A percentile compares a stretch with the other conserved stretches of the same genome.
Conservation (phyloP, 257 asterid genomes). For the Nicotiana noctiflora region DNA sequence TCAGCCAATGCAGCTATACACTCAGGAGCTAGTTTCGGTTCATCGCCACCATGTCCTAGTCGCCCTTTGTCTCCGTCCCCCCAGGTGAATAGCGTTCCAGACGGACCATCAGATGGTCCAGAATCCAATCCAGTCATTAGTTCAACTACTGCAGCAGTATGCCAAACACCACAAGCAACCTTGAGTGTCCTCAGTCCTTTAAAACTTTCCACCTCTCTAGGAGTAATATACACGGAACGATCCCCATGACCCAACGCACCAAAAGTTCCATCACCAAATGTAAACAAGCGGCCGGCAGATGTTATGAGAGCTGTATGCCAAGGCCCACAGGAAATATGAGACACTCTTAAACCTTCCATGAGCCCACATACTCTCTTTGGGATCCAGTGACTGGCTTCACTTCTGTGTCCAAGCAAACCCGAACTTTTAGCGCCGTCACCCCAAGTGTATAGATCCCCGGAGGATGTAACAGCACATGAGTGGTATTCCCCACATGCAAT, state of each 20-base stretch:
- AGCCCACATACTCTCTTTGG: slow-evolving; percentile 63
- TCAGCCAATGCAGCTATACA: slow-evolving; percentile 35
- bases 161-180: slow-evolving; percentile 94
- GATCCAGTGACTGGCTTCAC: slow-evolving; percentile 69
- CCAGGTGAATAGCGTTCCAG: slow-evolving; percentile 82
- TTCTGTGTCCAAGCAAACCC: slow-evolving; percentile 71
- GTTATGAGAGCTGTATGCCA: slow-evolving; percentile 81
- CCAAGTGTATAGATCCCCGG: slow-evolving; percentile 88
- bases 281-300: slow-evolving; percentile 47
- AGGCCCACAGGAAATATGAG: slow-evolving; percentile 75
- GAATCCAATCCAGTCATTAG: slow-evolving; percentile 12
- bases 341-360: slow-evolving; percentile 57
- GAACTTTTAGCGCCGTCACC: slow-evolving; percentile 53
- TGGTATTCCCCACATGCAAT: slow-evolving; percentile 77
- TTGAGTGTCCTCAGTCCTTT: slow-evolving; percentile 37
- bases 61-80: slow-evolving; percentile 76
- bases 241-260: slow-evolving; percentile 88
- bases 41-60: slow-evolving; percentile 59
- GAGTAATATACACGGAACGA: slow-evolving; percentile 23
- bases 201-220: slow-evolving; percentile 66
- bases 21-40: slow-evolving; percentile 46
- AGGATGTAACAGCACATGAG: slow-evolving; percentile 66
- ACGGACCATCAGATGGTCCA: slow-evolving; percentile 18
- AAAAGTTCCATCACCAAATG: slow-evolving; percentile 89
- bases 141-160: slow-evolving; percentile 78